These are phyloP conservation scores for Colletotrichum horii DNA, from an alignment of 2,329 filamentous ascomycete genomes.

Conservation along the genomic window DNA sequence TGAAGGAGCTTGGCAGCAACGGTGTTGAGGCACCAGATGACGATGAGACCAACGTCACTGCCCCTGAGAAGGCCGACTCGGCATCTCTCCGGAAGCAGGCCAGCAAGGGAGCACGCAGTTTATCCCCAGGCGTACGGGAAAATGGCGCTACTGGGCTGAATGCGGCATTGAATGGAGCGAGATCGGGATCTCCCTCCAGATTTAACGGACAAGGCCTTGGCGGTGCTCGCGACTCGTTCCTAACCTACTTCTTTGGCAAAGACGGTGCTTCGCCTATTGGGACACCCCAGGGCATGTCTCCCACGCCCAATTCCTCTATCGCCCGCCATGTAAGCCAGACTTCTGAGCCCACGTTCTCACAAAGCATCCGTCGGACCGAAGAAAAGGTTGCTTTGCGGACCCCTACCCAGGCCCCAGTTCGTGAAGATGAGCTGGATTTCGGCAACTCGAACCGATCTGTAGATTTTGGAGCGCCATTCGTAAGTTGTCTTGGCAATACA, in stretches of 20 bases:
- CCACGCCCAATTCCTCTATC: slow-evolving; percentile 42
- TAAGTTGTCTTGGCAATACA: slow-evolving; percentile 47
- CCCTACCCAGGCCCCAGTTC: slow-evolving; percentile 41
- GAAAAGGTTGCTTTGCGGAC: slow-evolving; percentile 61
- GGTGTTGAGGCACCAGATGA: slow-evolving; percentile 74
- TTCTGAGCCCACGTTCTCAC: slow-evolving; percentile 80
- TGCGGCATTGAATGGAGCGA: slow-evolving; percentile 69
- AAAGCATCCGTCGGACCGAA: slow-evolving; percentile 78
- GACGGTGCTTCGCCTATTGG: slow-evolving; percentile 65
- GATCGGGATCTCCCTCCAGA: slow-evolving; percentile 66
- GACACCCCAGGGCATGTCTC: slow-evolving; percentile 43
- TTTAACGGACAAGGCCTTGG: slow-evolving; percentile 66
- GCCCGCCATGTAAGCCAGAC: slow-evolving; percentile 78
- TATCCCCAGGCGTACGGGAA: slow-evolving; percentile 81
- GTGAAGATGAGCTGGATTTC: slow-evolving; percentile 48
- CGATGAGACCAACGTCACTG: slow-evolving; percentile 54
- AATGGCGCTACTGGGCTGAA: slow-evolving; percentile 67
- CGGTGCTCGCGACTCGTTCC: slow-evolving; percentile 83
- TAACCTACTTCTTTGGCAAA: slow-evolving; percentile 99
- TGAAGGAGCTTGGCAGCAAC: slow-evolving; percentile 86
- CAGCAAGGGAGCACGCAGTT: slow-evolving; percentile 71
- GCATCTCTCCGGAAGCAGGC: slow-evolving; percentile 57
- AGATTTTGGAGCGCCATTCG: slow-evolving; percentile 58
- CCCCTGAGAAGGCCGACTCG: slow-evolving; percentile 57
- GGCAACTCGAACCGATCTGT: slow-evolving; percentile 40